A percentile compares a stretch with the other conserved stretches of the same genome.
Evolutionary conservation across 108 stramenopile species (phyloP).

Genomic region (Seminavis robusta): DNA sequence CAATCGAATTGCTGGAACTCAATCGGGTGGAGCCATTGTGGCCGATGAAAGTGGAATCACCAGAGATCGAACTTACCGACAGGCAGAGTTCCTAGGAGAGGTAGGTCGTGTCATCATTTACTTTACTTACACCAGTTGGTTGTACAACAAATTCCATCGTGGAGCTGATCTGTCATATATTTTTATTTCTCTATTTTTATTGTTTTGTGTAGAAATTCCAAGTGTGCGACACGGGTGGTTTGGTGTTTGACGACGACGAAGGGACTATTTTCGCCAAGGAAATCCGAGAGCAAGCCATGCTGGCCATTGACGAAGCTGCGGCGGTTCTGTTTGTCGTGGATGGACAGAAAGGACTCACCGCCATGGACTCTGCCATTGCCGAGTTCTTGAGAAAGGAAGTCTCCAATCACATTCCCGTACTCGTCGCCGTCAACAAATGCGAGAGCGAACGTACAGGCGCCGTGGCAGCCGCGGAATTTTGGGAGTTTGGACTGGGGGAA

Average conservation of each 20-base stretch:
- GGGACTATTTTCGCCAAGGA: conserved; percentile 86
- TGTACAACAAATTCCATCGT: no score
- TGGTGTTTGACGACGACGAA: conserved; percentile 93
- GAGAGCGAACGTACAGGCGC: conserved; percentile 81
- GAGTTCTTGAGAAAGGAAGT: conserved; percentile 86
- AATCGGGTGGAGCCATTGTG: conserved; percentile 90
- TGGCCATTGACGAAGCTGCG: conserved; percentile 89
- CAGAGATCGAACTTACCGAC: conserved; percentile 91
- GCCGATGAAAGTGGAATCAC: conserved; percentile 95
- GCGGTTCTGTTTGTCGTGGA: conserved; percentile 93
- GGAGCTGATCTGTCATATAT: no score
- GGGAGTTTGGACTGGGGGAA: conserved; percentile 93
- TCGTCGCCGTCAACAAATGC: conserved; percentile 96
- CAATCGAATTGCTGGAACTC: conserved; percentile 86
- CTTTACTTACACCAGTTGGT: no score
- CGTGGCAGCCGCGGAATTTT: conserved; percentile 87
- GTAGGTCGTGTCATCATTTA: no score
- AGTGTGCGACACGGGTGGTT: conserved; percentile 93
- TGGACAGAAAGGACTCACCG: conserved; percentile 79
- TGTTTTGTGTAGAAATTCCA: no score
- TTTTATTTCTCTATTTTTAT: no score
- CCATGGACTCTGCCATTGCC: conserved; percentile 85
- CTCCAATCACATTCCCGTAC: conserved; percentile 69
- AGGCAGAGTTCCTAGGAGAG: conserved; percentile 88
- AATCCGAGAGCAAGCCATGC: conserved; percentile 91